Evolutionary conservation across 257 asterid genomes (phyloP), one percentile per base, ranked within the genome.

Genomic region (Gynochthodes officinalis): DNA sequence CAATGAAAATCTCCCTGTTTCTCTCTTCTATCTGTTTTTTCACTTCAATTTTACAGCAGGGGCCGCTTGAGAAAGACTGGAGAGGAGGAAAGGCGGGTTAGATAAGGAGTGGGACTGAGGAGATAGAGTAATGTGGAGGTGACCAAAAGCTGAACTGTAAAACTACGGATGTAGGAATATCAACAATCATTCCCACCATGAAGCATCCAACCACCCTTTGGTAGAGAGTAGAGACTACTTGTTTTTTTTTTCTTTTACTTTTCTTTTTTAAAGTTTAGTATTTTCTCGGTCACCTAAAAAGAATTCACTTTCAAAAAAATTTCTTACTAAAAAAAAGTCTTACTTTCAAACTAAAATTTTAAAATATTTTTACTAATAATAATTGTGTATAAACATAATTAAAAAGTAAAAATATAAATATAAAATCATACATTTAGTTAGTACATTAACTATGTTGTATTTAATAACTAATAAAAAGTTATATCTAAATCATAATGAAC

Each of bases 151-250:
- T 69, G 58, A 54, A 69, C 63, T 78, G 15, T 58, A 73, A 78
- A 35, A 75, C 54, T n/a, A 79, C 82, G 69, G 73, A 77, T 81
- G 84, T 66, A 53, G 65, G 69, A 81, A 76, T 72, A 72, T 67
- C 78, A 69, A 77, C 80, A 76, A 79, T 81, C 73, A 84, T 82
- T 81, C 83, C 89, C 84, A 71, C 10, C 78, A 37, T 78, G 71
- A 66, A 75, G 60, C 77, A 55, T 77, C 85, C 75, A 86, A 74
- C 86, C 1, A 64, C 78, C 86, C 69, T 44, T 74, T 70, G 76
- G 53, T 63, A 52, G 63, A 67, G 30, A n/a, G n/a, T n/a, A n/a
- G n/a, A n/a, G n/a, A n/a, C n/a, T n/a, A 27, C 39, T 49, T 58
- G 69, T 57, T 64, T 64, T 43, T 43, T 49, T 53, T 32, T 42